These are phyloP conservation scores for Candida sp. DNA, from an alignment of 1,139 yeast species.

Conservation along the genomic window DNA sequence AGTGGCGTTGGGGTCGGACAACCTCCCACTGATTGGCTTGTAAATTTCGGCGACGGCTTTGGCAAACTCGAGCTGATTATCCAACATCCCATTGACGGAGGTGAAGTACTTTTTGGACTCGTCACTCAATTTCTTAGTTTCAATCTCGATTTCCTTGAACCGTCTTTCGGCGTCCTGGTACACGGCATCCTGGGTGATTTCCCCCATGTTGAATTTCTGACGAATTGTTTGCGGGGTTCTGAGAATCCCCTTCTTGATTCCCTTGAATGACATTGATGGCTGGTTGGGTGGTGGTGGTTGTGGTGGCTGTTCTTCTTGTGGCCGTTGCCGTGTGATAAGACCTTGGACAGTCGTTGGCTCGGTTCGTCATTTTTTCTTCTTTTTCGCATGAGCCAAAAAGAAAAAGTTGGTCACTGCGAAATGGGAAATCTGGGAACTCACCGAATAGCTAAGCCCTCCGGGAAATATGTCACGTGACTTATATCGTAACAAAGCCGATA, in stretches of 20 bases:
- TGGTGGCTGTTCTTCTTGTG: not conserved
- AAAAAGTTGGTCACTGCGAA: not conserved
- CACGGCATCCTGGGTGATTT: conserved; percentile 82
- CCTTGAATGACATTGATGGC: conserved; percentile 85
- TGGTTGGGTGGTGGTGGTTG: not conserved
- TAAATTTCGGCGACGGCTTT: conserved; percentile 95
- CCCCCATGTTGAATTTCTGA: conserved; percentile 86
- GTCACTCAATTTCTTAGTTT: conserved; percentile 87
- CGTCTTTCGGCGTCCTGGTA: conserved; percentile 96
- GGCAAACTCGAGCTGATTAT: conserved; percentile 91
- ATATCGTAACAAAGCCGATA: too few relatives aligned
- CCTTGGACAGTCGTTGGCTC: too few relatives aligned
- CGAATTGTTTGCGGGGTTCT: conserved; percentile 87
- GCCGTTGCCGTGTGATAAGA: not conserved
- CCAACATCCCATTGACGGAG: conserved; percentile 93
- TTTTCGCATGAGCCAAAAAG: not conserved
- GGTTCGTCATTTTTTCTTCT: too few relatives aligned
- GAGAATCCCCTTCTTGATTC: conserved; percentile 82
- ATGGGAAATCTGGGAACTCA: not conserved
- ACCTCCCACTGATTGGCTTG: conserved; percentile 92
- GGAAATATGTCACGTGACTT: not conserved
- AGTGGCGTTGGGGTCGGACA: conserved; percentile 86
- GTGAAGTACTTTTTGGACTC: conserved; percentile 89
- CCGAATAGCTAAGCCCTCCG: not conserved
- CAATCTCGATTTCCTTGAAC: conserved; percentile 88